These are phyloP conservation scores for Geranium brycei DNA, from an alignment of 345 rosid species.

Conservation along the genomic window DNA sequence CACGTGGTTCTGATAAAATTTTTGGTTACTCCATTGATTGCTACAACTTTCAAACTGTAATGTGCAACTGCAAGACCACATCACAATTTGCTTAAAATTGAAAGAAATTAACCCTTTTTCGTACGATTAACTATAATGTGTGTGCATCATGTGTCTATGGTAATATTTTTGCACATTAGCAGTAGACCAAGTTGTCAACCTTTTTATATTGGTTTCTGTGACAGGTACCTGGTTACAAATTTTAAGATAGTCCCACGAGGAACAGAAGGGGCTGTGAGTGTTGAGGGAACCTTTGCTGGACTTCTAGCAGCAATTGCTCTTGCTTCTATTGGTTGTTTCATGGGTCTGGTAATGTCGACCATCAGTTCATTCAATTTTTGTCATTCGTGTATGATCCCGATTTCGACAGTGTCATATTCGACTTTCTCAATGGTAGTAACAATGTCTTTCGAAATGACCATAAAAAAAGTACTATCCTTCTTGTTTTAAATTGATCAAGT, in stretches of 20 bases:
- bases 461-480: no score
- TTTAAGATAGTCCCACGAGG: slow-evolving; percentile 88
- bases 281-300: slow-evolving; percentile 92
- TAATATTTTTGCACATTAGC: not conserved
- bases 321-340: slow-evolving; percentile 49
- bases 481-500: no score
- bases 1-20: not conserved
- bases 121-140: no score
- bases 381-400: no score
- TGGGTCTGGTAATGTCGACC: slow-evolving; percentile 48
- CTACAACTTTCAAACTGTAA: not conserved
- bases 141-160: no score
- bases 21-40: not conserved
- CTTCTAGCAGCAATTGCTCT: slow-evolving; percentile 62
- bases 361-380: not conserved
- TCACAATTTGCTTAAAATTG: not conserved
- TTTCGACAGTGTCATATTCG: no score
- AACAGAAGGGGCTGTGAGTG: slow-evolving; percentile 91
- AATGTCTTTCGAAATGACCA: no score
- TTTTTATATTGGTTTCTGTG: not conserved
- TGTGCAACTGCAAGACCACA: no score
- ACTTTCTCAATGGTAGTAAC: no score
- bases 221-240: slow-evolving; percentile 70
- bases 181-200: not conserved
- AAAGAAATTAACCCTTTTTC: no score